Percentiles rank a stretch among this genome's conserved stretches.
Conservation (phyloP, 305 asterid species). For the Solanum chacoense region DNA sequence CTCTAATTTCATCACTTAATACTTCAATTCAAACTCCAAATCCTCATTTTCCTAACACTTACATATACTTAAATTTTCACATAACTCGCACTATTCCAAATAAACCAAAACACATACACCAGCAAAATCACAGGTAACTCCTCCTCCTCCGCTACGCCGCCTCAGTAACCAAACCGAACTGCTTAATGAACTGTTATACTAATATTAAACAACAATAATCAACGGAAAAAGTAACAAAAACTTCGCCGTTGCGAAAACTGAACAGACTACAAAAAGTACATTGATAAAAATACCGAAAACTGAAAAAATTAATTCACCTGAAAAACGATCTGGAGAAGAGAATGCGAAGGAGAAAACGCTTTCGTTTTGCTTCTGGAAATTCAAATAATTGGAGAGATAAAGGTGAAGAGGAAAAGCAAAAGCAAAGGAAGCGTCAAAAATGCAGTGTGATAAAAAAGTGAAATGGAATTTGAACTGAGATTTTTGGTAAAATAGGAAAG, state of each 20-base stretch:
- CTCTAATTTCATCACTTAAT: not conserved
- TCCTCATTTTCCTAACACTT: not conserved
- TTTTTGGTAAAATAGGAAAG: not conserved
- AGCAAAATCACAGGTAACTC: not conserved
- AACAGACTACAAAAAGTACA: not conserved
- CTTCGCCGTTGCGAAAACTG: not conserved
- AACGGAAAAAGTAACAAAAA: not conserved
- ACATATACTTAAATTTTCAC: not conserved
- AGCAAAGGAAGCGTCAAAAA: conserved; percentile 5
- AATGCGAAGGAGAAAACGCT: not conserved
- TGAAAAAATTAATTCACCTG: not conserved
- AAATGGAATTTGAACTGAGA: not conserved
- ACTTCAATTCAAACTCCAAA: not conserved
- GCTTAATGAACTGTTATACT: not conserved
- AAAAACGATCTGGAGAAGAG: not conserved
- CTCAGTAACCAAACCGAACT: not conserved
- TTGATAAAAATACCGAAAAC: not conserved
- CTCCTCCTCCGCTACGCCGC: not conserved
- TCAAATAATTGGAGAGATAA: conserved; percentile 8
- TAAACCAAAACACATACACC: not conserved
- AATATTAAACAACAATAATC: not conserved
- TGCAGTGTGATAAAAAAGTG: not conserved
- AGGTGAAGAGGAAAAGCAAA: not conserved
- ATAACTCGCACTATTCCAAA: not conserved
- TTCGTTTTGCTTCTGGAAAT: not conserved